phyloP scores from a whole-genome alignment of 305 asterid species.

The Withania somnifera region DNA sequence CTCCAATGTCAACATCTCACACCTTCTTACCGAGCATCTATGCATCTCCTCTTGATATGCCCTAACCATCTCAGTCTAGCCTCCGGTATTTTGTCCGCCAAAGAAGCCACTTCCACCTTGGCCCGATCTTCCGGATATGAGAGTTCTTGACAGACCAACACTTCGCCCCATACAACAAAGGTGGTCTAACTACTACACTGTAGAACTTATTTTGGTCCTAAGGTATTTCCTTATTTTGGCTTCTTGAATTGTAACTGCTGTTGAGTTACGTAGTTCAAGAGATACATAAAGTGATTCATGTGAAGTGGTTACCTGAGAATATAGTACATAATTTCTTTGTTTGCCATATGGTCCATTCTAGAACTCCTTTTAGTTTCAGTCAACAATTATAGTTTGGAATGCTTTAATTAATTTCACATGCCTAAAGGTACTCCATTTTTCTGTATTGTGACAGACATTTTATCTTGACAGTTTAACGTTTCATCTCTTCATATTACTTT shows the following conservation, averaged over 20 bases:
- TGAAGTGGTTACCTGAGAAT: background rate
- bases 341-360: background rate
- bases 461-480: slow-evolving; percentile 60
- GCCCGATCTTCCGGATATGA: no score
- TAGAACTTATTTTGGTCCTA: no score
- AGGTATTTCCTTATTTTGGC: background rate
- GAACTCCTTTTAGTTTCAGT: background rate
- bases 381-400: background rate
- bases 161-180: no score
- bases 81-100: no score
- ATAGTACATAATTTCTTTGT: background rate
- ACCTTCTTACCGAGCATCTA: no score
- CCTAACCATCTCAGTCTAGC: no score
- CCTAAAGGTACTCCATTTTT: background rate
- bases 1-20: no score
- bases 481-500: slow-evolving; percentile 93
- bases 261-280: background rate
- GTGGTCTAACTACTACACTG: no score
- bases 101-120: no score
- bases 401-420: background rate
- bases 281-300: background rate
- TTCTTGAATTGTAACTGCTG: background rate
- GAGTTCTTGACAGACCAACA: no score
- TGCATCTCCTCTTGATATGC: no score
- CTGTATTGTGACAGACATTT: background rate